phyloP scores from a whole-genome alignment of 441 rosid genomes.

The Rhodomyrtus psidioides region DNA sequence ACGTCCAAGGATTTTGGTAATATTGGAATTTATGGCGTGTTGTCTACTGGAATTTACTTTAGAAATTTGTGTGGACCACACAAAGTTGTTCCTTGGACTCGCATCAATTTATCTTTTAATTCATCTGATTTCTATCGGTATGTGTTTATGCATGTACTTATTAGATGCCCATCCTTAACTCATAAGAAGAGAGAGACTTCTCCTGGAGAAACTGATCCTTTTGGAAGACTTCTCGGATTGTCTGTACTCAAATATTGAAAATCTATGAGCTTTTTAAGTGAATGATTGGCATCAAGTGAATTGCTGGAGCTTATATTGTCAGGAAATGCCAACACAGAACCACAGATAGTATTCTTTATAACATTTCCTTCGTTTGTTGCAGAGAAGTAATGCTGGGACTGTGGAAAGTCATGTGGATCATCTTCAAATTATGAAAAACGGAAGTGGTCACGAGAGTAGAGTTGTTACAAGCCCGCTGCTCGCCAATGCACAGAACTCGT shows the following conservation, averaged over 20 bases:
- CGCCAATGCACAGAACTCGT: conserved; percentile 24
- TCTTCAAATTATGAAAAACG: conserved; percentile 37
- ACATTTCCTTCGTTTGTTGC: conserved; percentile 12
- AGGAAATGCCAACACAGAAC: neutral
- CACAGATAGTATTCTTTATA: neutral
- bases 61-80: neutral
- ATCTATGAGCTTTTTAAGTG: neutral
- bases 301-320: neutral
- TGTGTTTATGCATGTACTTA: neutral
- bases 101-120: neutral
- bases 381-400: conserved; percentile 39
- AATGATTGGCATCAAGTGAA: neutral
- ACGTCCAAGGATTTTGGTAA: neutral
- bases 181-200: neutral
- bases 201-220: neutral
- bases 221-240: neutral
- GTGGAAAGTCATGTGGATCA: conserved; percentile 35
- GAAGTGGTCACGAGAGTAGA: conserved; percentile 32
- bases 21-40: neutral
- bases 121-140: neutral
- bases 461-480: conserved; percentile 23
- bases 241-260: neutral
- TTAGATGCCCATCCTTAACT: neutral
- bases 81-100: neutral
- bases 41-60: neutral